These are phyloP conservation scores for Peronospora belbahrii DNA, from an alignment of 352 stramenopile genomes.

Conservation along the genomic window DNA sequence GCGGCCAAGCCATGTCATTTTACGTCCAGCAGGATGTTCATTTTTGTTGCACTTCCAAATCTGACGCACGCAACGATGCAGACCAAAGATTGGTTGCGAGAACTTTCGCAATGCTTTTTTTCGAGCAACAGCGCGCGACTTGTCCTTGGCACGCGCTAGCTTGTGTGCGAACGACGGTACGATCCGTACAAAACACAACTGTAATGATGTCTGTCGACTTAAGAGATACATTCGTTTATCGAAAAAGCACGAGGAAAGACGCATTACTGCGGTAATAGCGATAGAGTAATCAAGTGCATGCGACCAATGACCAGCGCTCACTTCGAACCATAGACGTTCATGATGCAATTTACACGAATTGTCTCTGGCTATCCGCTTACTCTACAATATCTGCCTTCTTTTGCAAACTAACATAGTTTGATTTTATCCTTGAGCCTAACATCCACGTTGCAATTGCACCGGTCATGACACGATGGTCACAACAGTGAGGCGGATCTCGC, in stretches of 20 bases:
- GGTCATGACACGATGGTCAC: background rate
- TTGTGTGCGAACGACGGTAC: constrained; percentile 12
- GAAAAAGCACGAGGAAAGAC: constrained; percentile 18
- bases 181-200: constrained; percentile 14
- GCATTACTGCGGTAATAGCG: constrained; percentile 7
- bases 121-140: constrained; percentile 12
- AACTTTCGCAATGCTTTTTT: constrained; percentile 15
- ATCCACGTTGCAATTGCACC: background rate
- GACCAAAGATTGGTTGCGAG: constrained; percentile 1
- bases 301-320: background rate
- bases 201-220: background rate
- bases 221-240: constrained; percentile 8
- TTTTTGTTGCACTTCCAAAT: constrained; percentile 21
- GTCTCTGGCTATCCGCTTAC: no score
- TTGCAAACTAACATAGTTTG: background rate
- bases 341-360: background rate
- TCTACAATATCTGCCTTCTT: constrained; percentile 1
- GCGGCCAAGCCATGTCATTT: background rate
- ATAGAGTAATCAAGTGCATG: constrained; percentile 12
- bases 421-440: background rate
- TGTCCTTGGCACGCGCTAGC: background rate
- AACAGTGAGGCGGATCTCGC: background rate
- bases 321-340: constrained; percentile 3
- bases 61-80: constrained; percentile 12
- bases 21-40: constrained; percentile 12